Conservation (phyloP, 169 alveolate species). For the Theileria sp. region DNA sequence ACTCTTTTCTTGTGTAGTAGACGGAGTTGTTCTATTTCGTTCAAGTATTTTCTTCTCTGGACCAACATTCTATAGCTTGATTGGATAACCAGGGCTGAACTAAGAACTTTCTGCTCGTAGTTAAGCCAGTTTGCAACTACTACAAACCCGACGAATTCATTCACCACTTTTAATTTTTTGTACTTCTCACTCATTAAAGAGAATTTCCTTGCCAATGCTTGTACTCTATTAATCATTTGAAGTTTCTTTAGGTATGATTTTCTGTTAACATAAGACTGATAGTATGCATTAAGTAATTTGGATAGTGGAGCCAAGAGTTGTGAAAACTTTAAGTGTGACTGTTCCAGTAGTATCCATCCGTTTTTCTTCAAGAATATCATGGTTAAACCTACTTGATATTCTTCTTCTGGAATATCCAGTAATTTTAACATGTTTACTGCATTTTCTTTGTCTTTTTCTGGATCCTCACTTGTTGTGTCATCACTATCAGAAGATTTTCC, state of each 20-base stretch:
- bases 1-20: background rate
- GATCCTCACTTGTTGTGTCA: background rate
- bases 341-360: slow-evolving; percentile 67
- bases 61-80: slow-evolving; percentile 43
- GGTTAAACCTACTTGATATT: slow-evolving; percentile 51
- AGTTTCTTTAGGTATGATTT: slow-evolving; percentile 22
- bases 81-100: slow-evolving; percentile 37
- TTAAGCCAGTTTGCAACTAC: slow-evolving; percentile 18
- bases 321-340: slow-evolving; percentile 40
- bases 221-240: slow-evolving; percentile 30
- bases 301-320: slow-evolving; percentile 46
- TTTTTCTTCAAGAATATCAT: slow-evolving; percentile 59
- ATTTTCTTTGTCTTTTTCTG: slow-evolving; percentile 13
- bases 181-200: slow-evolving; percentile 27
- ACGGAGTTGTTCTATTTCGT: slow-evolving; percentile 16
- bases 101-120: slow-evolving; percentile 28
- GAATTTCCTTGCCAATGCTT: slow-evolving; percentile 49
- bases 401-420: slow-evolving; percentile 39
- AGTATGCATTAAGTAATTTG: slow-evolving; percentile 26
- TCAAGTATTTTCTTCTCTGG: slow-evolving; percentile 29
- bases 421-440: slow-evolving; percentile 21
- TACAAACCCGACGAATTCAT: slow-evolving; percentile 43
- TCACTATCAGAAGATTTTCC: background rate
- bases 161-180: background rate
- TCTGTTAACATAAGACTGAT: slow-evolving; percentile 29